Conservation (phyloP, 331 rosid species). For the Rhamnella rubrinervis region DNA sequence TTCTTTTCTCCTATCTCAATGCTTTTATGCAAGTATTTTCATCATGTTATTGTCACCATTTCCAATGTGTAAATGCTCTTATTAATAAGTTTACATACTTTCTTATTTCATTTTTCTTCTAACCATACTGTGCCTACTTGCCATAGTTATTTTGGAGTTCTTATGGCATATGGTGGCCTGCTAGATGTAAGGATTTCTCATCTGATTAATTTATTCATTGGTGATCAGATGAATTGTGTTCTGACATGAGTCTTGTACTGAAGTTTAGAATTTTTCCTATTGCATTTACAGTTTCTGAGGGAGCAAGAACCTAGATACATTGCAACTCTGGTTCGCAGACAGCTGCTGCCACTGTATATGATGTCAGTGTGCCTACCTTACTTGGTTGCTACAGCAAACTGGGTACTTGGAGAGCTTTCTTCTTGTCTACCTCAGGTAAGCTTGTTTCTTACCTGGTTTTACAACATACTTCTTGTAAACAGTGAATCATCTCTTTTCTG, state of each 20-base stretch:
- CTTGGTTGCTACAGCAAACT: constrained; percentile 83
- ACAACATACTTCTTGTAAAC: constrained; percentile 19
- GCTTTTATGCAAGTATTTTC: neutral
- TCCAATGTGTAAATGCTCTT: constrained; percentile 1
- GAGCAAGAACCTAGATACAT: constrained; percentile 69
- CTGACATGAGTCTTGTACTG: constrained; percentile 5
- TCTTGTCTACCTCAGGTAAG: constrained; percentile 83
- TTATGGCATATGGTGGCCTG: constrained; percentile 82
- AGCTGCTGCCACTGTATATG: constrained; percentile 69
- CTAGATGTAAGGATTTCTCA: constrained; percentile 66
- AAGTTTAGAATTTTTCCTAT: constrained; percentile 9
- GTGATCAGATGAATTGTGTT: neutral
- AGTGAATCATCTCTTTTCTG: neutral
- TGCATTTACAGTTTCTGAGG: constrained; percentile 65
- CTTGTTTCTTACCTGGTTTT: constrained; percentile 7
- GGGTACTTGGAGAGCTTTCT: constrained; percentile 93
- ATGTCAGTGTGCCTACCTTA: constrained; percentile 45
- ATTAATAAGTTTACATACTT: neutral
- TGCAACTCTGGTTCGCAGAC: constrained; percentile 46
- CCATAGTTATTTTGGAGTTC: constrained; percentile 81
- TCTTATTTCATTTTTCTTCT: neutral
- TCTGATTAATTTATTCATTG: constrained; percentile 22
- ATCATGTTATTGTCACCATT: neutral
- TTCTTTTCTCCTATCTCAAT: constrained; percentile 11
- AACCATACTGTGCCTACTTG: constrained; percentile 21